Percentiles rank a stretch among this genome's conserved stretches.
Conservation (phyloP, 2,329 filamentous ascomycete species). For the Periglandula ipomoeae region DNA sequence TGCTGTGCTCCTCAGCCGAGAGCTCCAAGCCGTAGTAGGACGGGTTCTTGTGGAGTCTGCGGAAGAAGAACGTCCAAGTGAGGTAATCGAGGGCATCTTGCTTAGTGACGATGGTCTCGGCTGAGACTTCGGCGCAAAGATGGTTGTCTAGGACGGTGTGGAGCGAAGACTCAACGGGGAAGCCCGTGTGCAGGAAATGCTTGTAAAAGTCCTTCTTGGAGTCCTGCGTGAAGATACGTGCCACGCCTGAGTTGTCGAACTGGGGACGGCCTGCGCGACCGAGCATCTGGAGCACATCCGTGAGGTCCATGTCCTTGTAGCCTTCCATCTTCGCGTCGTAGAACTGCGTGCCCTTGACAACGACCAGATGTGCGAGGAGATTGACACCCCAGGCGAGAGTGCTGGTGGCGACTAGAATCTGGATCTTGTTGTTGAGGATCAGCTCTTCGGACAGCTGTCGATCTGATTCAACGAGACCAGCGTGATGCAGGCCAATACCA, state of each 20-base stretch:
- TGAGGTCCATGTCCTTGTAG: conserved; percentile 98
- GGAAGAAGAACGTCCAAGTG: conserved; percentile 99
- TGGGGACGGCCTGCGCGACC: conserved; percentile 91
- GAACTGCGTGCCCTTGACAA: conserved; percentile 97
- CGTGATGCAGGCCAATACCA: conserved; percentile 94
- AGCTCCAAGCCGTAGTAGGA: conserved; percentile 97
- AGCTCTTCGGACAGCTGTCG: conserved; percentile 86
- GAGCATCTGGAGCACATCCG: conserved; percentile 95
- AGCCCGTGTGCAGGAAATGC: conserved; percentile 95
- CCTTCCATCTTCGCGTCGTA: conserved; percentile 97
- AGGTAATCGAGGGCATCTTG: conserved; percentile 96
- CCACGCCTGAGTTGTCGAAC: conserved; percentile 92
- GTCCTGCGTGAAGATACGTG: conserved; percentile 94
- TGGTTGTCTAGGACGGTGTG: conserved; percentile 98
- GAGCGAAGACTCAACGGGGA: conserved; percentile 91
- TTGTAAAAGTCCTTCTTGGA: conserved; percentile 99
- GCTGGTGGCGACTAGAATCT: conserved; percentile 90
- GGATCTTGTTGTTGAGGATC: conserved; percentile 96
- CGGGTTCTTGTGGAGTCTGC: conserved; percentile 92
- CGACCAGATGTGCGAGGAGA: conserved; percentile 87
- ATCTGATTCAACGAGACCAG: conserved; percentile 90
- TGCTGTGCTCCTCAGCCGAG: conserved; percentile 84
- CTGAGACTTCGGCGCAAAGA: conserved; percentile 86
- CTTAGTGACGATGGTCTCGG: conserved; percentile 85
- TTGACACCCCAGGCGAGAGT: conserved; percentile 98